Base-by-base conservation (phyloP, 2,329 filamentous ascomycete species). In the Coniochaeta sp. region DNA sequence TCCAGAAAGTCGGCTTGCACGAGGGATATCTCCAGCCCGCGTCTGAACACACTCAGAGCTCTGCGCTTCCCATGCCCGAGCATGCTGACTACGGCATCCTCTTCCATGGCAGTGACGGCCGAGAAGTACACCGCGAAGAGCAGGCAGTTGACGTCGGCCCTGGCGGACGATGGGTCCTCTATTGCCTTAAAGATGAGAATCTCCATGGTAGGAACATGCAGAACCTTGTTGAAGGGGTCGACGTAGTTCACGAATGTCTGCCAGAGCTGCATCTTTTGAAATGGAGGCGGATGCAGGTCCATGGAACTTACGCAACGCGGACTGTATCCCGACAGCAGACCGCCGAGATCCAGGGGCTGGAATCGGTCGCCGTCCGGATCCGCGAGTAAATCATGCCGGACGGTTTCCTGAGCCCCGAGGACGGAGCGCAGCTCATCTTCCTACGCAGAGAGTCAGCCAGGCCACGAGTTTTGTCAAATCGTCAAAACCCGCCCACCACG, bases 191-290 rank as follows among this genome's bases (percentile, higher is more conserved):
- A 67, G 4, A 67, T 59, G 3, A 59, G 50, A 2, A 63, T 38
- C 57, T 68, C 61, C 8, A 58, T 42, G 6, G 65, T 66, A 2
- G 66, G 66, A 7, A 67, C 62, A 56, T 68, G 66, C 14, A 68
- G 12, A 4, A 65, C 16, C 34, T 66, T 66, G 63, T 64, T 62
- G 30, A 66, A 34, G 1, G 61, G 61, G 50, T 66, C 62, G n/a
- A 66, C 62, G 19, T 61, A 62, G 12, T 64, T 58, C 16, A 65
- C 34, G 30, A 61, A 68, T 32, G 52, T 36, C 14, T 63, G 57
- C 66, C 66, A 68, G 6, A 68, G 61, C 57, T 62, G 63, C 17
- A 64, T 42, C 0, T 62, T 61, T 19, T 64, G 62, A 10, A 34
- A 55, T 16, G 52, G 60, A 0, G 62, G n/a, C 17, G 66, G 66